These are phyloP conservation scores for Schwanniomyces pseudopolymorphus DNA, from an alignment of 805 yeast genomes.

Conservation along the genomic window DNA sequence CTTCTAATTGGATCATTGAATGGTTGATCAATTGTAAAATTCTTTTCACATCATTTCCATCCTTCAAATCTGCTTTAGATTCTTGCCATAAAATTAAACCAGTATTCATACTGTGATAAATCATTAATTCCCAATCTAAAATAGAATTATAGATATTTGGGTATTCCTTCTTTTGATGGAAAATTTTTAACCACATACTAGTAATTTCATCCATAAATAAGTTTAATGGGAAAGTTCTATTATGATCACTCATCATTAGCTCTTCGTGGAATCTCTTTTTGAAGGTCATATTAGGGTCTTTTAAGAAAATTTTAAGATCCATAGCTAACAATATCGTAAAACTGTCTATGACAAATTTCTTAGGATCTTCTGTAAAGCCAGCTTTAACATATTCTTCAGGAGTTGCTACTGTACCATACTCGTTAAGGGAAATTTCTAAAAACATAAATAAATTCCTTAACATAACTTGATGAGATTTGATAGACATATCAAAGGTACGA, in stretches of 20 bases:
- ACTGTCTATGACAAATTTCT: slow-evolving; percentile 39
- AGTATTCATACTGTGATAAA: slow-evolving; percentile 55
- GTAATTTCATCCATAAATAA: slow-evolving; percentile 35
- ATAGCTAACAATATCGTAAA: slow-evolving; percentile 52
- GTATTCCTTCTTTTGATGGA: slow-evolving; percentile 26
- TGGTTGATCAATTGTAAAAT: slow-evolving; percentile 45
- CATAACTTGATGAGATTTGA: slow-evolving; percentile 40
- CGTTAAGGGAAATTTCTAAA: slow-evolving; percentile 41
- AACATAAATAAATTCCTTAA: slow-evolving; percentile 37
- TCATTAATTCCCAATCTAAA: slow-evolving; percentile 53
- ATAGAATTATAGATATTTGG: slow-evolving; percentile 41
- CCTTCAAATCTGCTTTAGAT: slow-evolving; percentile 49
- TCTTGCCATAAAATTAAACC: slow-evolving; percentile 65
- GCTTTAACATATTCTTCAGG: slow-evolving; percentile 45
- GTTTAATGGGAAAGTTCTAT: slow-evolving; percentile 51
- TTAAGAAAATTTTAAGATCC: slow-evolving; percentile 55
- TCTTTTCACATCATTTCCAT: slow-evolving; percentile 50
- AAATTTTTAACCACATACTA: slow-evolving; percentile 34
- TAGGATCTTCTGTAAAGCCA: slow-evolving; percentile 47
- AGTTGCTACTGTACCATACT: slow-evolving; percentile 42
- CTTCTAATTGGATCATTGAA: slow-evolving; percentile 28
- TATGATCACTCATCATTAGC: slow-evolving; percentile 55
- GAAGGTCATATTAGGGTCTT: slow-evolving; percentile 58
- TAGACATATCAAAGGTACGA: slow-evolving; percentile 36
- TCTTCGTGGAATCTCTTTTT: slow-evolving; percentile 65